Evolutionary conservation across 257 asterid species (phyloP), one percentile per base, ranked within the genome.

Genomic region (Parsonsia alboflavescens): DNA sequence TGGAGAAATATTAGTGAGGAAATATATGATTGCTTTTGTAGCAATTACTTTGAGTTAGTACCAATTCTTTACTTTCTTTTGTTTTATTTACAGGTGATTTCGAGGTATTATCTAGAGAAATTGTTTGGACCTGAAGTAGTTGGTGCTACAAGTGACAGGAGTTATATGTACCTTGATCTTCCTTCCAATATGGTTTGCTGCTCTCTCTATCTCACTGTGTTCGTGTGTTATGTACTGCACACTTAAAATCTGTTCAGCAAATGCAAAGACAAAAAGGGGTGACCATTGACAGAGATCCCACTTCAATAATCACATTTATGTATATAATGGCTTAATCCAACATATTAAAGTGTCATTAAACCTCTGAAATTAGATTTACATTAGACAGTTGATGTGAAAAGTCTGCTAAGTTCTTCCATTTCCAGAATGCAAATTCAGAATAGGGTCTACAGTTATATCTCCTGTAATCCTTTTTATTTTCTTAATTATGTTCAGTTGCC

Each of bases 151-250:
- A 87, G 90, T 82, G 93, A 92, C 66, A 79, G 67, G 45, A 86
- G 84, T 83, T 90, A 87, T 79, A 89, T 92, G 91, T 90, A 92
- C 84, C 91, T 76, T 28, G 98, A 95, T 80, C 97, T 95, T 83
- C 94, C 97, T 73, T 82, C 96, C 10, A 95, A 95, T 70, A 88
- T 95, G 98, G 99, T 95, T 28, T n/a, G 76, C 52, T 79, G 71
- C 82, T 75, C 77, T 64, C 74, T 58, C 83, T 45, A 0, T 75
- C 82, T 71, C 70, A 11, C 5, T 19, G 44, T 72, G 5, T 10
- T 74, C 39, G 68, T 50, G 57, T 45, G 15, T 44, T 21, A 13
- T 15, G 3, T 50, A 2, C 16, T 50, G 56, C n/a, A 50, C 21
- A 5, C n/a, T 50, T 16, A 5, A 19, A 3, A 50, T 50, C 16